Conservation (phyloP, 345 rosid genomes). For the Raphanus sativus region DNA sequence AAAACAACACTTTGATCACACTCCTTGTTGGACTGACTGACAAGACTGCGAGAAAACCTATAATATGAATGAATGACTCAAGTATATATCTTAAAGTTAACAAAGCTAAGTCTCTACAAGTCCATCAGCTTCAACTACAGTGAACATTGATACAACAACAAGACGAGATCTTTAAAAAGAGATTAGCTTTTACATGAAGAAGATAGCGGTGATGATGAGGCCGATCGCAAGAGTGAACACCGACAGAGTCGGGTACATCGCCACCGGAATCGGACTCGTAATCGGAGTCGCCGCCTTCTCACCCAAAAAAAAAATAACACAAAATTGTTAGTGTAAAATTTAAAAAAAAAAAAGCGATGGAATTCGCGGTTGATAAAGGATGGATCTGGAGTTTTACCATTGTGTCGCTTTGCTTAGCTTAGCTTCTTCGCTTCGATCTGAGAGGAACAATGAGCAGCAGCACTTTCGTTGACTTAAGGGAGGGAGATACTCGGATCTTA, state of each 20-base stretch:
- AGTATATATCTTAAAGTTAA: not conserved
- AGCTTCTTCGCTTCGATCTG: slow-evolving; percentile 33
- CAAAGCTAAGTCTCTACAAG: not conserved
- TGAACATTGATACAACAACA: not conserved
- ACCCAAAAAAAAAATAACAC: slow-evolving; percentile 17
- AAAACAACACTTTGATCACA: not conserved
- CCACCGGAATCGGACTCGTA: slow-evolving; percentile 71
- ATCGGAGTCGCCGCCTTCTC: slow-evolving; percentile 66
- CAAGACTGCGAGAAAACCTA: not conserved
- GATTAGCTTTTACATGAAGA: slow-evolving; percentile 67
- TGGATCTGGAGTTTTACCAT: slow-evolving; percentile 29
- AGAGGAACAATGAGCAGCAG: not conserved
- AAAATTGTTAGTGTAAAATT: not conserved
- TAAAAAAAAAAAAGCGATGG: not conserved
- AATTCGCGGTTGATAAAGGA: not conserved
- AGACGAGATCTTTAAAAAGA: slow-evolving; percentile 5
- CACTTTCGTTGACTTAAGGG: slow-evolving; percentile 3
- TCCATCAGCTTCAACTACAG: not conserved
- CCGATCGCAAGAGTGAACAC: slow-evolving; percentile 65
- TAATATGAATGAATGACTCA: slow-evolving; percentile 8
- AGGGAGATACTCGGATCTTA: not conserved
- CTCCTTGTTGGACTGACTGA: not conserved
- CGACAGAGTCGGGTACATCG: slow-evolving; percentile 66
- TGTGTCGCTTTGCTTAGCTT: not conserved
- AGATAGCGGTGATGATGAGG: slow-evolving; percentile 69